Evolutionary conservation across 1,139 yeast genomes (phyloP).

Genomic region (Yamadazyma trypodendri): DNA sequence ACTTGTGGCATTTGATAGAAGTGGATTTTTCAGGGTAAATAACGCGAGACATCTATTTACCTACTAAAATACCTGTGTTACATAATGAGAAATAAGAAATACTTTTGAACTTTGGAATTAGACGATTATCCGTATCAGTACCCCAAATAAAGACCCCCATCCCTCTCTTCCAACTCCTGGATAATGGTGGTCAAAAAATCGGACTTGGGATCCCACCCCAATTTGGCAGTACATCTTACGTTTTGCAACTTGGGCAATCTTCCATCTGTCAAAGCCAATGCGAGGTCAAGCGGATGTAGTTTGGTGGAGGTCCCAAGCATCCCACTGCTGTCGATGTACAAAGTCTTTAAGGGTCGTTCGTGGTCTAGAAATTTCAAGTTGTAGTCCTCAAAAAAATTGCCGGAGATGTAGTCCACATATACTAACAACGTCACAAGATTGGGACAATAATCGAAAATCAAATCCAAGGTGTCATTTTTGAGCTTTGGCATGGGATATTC

Average conservation of each 20-base stretch:
- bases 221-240: conserved; percentile 66
- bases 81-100: no score
- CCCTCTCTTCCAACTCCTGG: conserved; percentile 38
- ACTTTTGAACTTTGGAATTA: no score
- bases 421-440: conserved; percentile 60
- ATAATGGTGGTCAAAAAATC: conserved; percentile 56
- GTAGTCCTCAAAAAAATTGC: conserved; percentile 61
- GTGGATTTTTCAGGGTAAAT: background rate
- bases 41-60: conserved; percentile 2
- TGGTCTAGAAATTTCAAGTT: conserved; percentile 38
- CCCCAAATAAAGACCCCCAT: conserved; percentile 46
- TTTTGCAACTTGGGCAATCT: conserved; percentile 66
- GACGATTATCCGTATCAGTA: no score
- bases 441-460: conserved; percentile 74
- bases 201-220: conserved; percentile 85
- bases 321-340: conserved; percentile 83
- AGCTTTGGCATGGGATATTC: conserved; percentile 89
- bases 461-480: conserved; percentile 67
- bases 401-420: conserved; percentile 80
- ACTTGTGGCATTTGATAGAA: conserved; percentile 5
- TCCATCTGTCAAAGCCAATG: conserved; percentile 78
- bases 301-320: conserved; percentile 81
- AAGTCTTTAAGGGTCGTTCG: conserved; percentile 58
- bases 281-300: conserved; percentile 83
- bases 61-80: no score